phyloP scores from a whole-genome alignment of 202 grass and related monocot genomes.

The Dendrocalamus latiflorus region DNA sequence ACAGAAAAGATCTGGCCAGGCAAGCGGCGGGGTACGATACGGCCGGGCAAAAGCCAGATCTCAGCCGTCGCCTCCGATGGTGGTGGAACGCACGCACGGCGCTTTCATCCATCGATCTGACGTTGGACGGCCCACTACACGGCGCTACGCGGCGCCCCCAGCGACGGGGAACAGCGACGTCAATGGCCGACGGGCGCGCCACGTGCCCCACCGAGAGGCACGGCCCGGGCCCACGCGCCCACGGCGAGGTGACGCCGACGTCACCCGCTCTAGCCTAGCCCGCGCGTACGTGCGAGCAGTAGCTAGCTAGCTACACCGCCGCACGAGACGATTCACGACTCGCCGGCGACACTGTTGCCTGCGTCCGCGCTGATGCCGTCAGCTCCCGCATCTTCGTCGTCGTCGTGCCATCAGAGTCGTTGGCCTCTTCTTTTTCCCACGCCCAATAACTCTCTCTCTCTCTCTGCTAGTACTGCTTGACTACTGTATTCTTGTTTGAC shows the following conservation, averaged over 20 bases:
- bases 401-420: neutral
- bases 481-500: constrained; percentile 24
- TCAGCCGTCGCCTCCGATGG: neutral
- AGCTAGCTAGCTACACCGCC: neutral
- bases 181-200: constrained; percentile 22
- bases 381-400: neutral
- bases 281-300: neutral
- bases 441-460: no score
- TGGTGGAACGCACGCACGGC: neutral
- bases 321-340: no score
- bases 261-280: neutral
- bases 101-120: neutral
- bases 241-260: neutral
- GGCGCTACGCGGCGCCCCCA: neutral
- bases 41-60: neutral
- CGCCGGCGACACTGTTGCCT: neutral
- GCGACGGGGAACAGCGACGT: constrained; percentile 31
- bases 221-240: neutral
- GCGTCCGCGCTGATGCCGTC: constrained; percentile 9
- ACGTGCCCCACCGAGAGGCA: constrained; percentile 10
- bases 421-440: no score
- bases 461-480: neutral
- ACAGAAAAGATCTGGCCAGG: neutral
- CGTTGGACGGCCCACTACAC: constrained; percentile 35
- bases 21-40: neutral